Base-by-base conservation (phyloP, 352 stramenopile species). In the Aphanomyces astaci region DNA sequence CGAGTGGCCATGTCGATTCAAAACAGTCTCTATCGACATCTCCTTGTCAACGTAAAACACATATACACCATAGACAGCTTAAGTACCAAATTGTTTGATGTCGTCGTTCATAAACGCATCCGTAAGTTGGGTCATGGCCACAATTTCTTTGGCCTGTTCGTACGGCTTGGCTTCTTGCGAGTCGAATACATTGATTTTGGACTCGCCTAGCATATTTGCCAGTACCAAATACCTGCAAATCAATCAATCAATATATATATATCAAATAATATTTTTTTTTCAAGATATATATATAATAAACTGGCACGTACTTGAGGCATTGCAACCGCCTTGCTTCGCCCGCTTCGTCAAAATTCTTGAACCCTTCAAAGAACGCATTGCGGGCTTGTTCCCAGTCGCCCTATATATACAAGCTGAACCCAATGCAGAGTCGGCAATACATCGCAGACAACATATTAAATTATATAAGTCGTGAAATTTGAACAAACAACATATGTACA, bases 321-420 rank as follows among this genome's bases (percentile, higher is more conserved):
- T 96, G 86, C 36, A 98, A 77, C 7, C 94, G 78, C 52, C 82
- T 81, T 24, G 82, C 79, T 77, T 98, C 94, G 33, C 94, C 94
- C n/a, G 94, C 94, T 75, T 98, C 94, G 73, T 98, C 94, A 72
- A 97, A 98, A 67, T 84, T 96, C 73, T 98, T 98, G 75, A 98
- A 98, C 10, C 90, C 92, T 57, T 96, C 90, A 67, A 98, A 98
- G 57, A 98, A 98, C 27, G 96, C 91, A 56, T 92, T 96, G 0
- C 84, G 87, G 0, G 92, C 94, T 48, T 94, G 92, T 64, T 98
- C 87, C 81, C 95, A 98, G 62, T 97, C 90, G 4, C 89, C 81
- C 73, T 95, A 59, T 43, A 54, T 69, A 22, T 30, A n/a, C n/a
- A n/a, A n/a, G n/a, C n/a, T n/a, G n/a, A n/a, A n/a, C n/a, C n/a